These are phyloP conservation scores for Kalmusia sp. DNA, from an alignment of 2,329 filamentous ascomycete species.

Conservation along the genomic window DNA sequence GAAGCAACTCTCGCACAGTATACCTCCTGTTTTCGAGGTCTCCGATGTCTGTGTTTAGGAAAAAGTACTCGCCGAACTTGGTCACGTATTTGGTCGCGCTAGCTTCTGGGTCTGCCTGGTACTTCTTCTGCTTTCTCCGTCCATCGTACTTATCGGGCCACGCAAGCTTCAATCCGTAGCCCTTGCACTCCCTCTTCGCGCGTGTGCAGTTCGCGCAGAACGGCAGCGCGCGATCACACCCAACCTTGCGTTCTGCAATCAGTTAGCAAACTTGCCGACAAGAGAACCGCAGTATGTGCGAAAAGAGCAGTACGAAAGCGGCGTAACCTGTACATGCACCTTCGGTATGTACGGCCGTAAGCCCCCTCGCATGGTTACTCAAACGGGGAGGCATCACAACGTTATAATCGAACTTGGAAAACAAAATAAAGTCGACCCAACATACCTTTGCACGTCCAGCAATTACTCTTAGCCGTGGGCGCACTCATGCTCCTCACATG, in stretches of 20 bases:
- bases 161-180: slow-evolving; percentile 55
- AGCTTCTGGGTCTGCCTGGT: slow-evolving; percentile 46
- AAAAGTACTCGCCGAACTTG: slow-evolving; percentile 17
- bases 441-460: slow-evolving; percentile 55
- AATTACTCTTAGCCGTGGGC: slow-evolving; percentile 28
- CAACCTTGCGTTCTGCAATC: slow-evolving; percentile 55
- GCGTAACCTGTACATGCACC: neutral
- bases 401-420: neutral
- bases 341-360: neutral
- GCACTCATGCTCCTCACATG: slow-evolving; percentile 11
- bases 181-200: slow-evolving; percentile 52
- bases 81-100: slow-evolving; percentile 14
- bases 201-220: slow-evolving; percentile 54
- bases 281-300: neutral
- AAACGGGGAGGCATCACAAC: neutral
- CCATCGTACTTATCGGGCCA: slow-evolving; percentile 59
- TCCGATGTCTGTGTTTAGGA: slow-evolving; percentile 24
- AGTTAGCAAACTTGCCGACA: neutral
- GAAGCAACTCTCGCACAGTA: slow-evolving; percentile 14
- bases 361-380: neutral
- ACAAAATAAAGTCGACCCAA: neutral
- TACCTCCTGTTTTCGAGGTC: slow-evolving; percentile 20
- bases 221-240: slow-evolving; percentile 55
- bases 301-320: neutral
- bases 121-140: slow-evolving; percentile 48